Percentiles rank a stretch among this genome's conserved stretches.
phyloP scores from a whole-genome alignment of 805 yeast genomes.

The Ogataea siamensis region DNA sequence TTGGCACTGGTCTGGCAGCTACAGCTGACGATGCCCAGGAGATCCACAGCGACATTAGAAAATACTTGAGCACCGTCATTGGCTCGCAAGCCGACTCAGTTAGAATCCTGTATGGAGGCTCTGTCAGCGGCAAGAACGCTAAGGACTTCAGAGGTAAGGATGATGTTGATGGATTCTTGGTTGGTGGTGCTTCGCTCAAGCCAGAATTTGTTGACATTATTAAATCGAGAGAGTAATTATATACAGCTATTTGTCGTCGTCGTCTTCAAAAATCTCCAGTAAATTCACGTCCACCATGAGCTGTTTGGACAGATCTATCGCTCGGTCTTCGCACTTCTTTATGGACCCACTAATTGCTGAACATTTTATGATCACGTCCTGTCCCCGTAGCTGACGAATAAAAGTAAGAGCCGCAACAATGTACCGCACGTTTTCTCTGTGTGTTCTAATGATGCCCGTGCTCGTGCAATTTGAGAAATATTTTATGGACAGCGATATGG shows the following conservation, averaged over 20 bases:
- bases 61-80: constrained; percentile 70
- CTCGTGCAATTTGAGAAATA: constrained; percentile 81
- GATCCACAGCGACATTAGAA: constrained; percentile 87
- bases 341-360: constrained; percentile 83
- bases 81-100: constrained; percentile 76
- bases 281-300: constrained; percentile 28
- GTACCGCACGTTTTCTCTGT: constrained; percentile 58
- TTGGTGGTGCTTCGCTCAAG: constrained; percentile 98
- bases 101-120: constrained; percentile 98
- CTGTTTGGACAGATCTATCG: constrained; percentile 49
- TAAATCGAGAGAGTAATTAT: constrained; percentile 74
- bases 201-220: constrained; percentile 96
- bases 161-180: constrained; percentile 98
- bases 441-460: constrained; percentile 79
- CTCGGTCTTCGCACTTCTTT: constrained; percentile 72
- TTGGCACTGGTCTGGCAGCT: constrained; percentile 98
- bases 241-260: constrained; percentile 7
- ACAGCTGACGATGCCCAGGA: constrained; percentile 98
- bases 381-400: constrained; percentile 49
- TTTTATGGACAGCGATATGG: constrained; percentile 54
- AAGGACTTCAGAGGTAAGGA: constrained; percentile 83
- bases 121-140: constrained; percentile 94
- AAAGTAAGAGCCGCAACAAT: constrained; percentile 67
- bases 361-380: constrained; percentile 54
- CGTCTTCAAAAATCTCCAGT: constrained; percentile 8